These are phyloP conservation scores for Exophiala alcalophila DNA, from an alignment of 2,329 filamentous ascomycete species.

Conservation along the genomic window DNA sequence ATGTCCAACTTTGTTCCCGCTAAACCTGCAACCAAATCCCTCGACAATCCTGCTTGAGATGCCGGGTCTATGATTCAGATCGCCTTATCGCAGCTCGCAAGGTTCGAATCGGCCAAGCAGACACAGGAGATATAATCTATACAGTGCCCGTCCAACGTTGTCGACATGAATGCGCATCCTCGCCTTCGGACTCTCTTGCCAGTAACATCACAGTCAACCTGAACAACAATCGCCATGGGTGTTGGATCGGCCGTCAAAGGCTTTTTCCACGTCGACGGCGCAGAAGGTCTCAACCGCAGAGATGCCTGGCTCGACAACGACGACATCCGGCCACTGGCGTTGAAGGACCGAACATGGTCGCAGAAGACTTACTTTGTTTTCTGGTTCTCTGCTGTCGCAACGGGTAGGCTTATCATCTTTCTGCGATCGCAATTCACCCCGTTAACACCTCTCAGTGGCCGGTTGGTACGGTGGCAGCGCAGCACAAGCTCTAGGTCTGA, in stretches of 20 bases:
- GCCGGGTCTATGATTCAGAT: no score
- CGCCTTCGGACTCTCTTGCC: background rate
- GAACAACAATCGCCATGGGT: background rate
- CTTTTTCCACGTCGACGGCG: constrained; percentile 25
- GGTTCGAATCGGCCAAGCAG: no score
- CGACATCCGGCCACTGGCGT: constrained; percentile 40
- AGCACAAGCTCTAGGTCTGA: constrained; percentile 44
- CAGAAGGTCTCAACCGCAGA: constrained; percentile 31
- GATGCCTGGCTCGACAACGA: constrained; percentile 42
- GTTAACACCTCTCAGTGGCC: constrained; percentile 36
- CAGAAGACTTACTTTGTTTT: constrained; percentile 41
- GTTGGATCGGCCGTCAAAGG: background rate
- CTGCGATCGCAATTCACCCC: constrained; percentile 14
- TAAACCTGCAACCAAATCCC: no score
- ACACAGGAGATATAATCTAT: no score
- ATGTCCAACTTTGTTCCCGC: no score
- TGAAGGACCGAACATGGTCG: constrained; percentile 44
- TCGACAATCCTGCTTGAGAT: no score
- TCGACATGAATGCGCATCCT: no score
- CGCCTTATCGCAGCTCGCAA: no score
- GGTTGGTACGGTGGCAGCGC: constrained; percentile 42
- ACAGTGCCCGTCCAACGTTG: no score
- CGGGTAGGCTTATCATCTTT: constrained; percentile 5
- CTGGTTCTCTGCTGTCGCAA: constrained; percentile 41
- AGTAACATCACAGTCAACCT: background rate